Evolutionary conservation across 495 filamentous ascomycete species (phyloP).

Genomic region (Glonium stellatum): DNA sequence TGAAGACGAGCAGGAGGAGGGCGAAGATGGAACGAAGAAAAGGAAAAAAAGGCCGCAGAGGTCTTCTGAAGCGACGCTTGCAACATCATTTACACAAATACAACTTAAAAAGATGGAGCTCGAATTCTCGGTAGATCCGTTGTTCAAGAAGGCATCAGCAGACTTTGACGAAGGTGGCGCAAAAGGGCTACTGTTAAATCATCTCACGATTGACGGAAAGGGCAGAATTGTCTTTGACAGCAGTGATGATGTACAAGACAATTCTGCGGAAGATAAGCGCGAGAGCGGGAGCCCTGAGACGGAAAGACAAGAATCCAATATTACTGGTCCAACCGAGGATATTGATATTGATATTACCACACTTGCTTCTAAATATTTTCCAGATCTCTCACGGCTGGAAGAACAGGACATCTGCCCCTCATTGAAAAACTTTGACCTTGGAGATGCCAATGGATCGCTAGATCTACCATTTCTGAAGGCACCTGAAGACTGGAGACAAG

Average conservation of each 20-base stretch:
- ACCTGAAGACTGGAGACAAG: slow-evolving; percentile 70
- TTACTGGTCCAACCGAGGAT: slow-evolving; percentile 39
- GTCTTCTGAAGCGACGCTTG: slow-evolving; percentile 86
- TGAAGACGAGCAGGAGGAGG: slow-evolving; percentile 65
- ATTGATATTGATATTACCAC: slow-evolving; percentile 69
- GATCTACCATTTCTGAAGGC: slow-evolving; percentile 91
- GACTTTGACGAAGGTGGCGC: slow-evolving; percentile 98
- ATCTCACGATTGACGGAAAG: slow-evolving; percentile 82
- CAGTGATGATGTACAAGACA: slow-evolving; percentile 80
- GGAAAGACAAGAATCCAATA: slow-evolving; percentile 36
- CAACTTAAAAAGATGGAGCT: slow-evolving; percentile 96
- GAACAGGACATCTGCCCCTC: slow-evolving; percentile 92
- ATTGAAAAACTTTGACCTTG: slow-evolving; percentile 84
- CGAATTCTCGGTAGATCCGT: slow-evolving; percentile 91
- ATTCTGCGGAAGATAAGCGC: slow-evolving; percentile 35
- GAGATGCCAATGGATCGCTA: slow-evolving; percentile 71
- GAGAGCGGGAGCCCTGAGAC: slow-evolving; percentile 32
- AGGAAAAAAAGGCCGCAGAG: slow-evolving; percentile 67
- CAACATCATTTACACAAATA: slow-evolving; percentile 75
- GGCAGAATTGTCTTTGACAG: slow-evolving; percentile 97
- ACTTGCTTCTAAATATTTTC: slow-evolving; percentile 78
- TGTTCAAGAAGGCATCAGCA: slow-evolving; percentile 97
- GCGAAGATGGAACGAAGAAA: slow-evolving; percentile 69
- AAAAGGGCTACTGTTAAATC: slow-evolving; percentile 90
- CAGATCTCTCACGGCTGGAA: slow-evolving; percentile 67